These are phyloP conservation scores for Echinosophora koreensis DNA, from an alignment of 306 rosid species.

Conservation along the genomic window DNA sequence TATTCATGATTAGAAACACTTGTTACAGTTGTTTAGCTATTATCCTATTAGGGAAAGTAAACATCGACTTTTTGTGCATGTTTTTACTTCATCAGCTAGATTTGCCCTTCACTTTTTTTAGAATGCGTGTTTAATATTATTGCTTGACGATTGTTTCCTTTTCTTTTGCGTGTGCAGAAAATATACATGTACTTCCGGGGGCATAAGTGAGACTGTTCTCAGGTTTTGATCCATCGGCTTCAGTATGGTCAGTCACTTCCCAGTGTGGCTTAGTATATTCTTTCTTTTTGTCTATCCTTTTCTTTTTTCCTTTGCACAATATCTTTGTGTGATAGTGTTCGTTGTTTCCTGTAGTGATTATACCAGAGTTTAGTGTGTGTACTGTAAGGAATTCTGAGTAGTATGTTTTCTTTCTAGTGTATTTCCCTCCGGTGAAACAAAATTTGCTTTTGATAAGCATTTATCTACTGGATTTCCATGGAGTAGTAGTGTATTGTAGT, in stretches of 20 bases:
- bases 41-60: neutral
- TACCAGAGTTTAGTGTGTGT: conserved; percentile 29
- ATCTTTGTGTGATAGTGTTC: conserved; percentile 36
- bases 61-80: neutral
- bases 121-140: conserved; percentile 12
- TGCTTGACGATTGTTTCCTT: conserved; percentile 29
- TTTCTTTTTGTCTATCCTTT: conserved; percentile 25
- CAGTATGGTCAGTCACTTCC: conserved; percentile 34
- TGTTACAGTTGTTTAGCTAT: conserved; percentile 11
- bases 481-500: neutral
- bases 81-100: conserved; percentile 10
- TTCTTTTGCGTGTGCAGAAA: conserved; percentile 73
- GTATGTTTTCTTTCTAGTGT: conserved; percentile 14
- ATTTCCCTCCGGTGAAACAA: conserved; percentile 15
- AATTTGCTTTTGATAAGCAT: conserved; percentile 25
- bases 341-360: conserved; percentile 37
- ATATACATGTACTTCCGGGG: conserved; percentile 92
- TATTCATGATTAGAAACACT: neutral
- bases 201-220: conserved; percentile 62
- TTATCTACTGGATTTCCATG: conserved; percentile 27
- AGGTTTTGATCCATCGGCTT: conserved; percentile 45
- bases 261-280: conserved; percentile 54
- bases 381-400: conserved; percentile 31
- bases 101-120: neutral
- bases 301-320: neutral